Conservation (phyloP, 73 alveolate genomes). For the Durusdinium trenchii region DNA sequence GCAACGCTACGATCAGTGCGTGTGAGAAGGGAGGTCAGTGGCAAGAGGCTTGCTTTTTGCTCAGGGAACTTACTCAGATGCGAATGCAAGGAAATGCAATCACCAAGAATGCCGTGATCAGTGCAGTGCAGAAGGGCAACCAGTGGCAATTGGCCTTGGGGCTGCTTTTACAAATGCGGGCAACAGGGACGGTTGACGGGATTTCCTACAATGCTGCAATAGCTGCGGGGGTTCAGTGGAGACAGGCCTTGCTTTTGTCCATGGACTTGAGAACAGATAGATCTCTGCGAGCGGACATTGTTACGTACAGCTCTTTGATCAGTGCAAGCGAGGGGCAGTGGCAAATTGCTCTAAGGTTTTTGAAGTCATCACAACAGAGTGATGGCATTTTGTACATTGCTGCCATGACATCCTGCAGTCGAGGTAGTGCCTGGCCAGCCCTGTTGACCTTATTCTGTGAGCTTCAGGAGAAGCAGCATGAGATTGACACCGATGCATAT, state of each 20-base stretch:
- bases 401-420: background rate
- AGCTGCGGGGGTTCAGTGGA: no score
- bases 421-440: background rate
- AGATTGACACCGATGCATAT: constrained; percentile 24
- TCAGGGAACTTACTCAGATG: background rate
- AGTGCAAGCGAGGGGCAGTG: constrained; percentile 30
- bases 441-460: background rate
- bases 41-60: background rate
- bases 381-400: constrained; percentile 42
- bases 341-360: background rate
- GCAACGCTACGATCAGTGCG: constrained; percentile 42
- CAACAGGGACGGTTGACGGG: background rate
- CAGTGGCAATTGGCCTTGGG: background rate
- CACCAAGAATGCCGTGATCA: constrained; percentile 1
- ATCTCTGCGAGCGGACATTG: background rate
- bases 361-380: background rate
- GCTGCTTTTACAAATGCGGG: background rate
- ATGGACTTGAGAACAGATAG: no score
- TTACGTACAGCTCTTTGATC: background rate
- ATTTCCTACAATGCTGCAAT: constrained; percentile 29
- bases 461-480: background rate
- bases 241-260: no score
- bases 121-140: constrained; percentile 17
- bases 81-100: background rate
- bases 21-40: constrained; percentile 63